Evolutionary conservation across 2,329 filamentous ascomycete species (phyloP), one percentile per base, ranked within the genome.

Genomic region (Ramichloridium luteum): DNA sequence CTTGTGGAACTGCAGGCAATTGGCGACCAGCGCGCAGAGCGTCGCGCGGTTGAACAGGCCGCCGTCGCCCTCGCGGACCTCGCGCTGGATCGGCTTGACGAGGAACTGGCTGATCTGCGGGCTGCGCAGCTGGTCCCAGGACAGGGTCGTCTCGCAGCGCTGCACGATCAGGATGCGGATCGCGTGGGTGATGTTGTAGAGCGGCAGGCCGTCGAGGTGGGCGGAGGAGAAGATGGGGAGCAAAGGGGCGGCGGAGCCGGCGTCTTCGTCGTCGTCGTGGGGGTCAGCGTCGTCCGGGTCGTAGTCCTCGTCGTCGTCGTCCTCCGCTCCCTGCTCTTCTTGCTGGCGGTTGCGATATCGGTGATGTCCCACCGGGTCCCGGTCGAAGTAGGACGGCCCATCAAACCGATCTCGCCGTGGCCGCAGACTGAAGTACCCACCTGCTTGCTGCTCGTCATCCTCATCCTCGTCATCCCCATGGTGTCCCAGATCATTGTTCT

Each of bases 91-190:
- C 2, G 88, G 88, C 63, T 94, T 94, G 52, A 94, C 72, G 20
- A 96, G 70, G 54, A 96, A 96, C 53, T 93, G 86, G 11, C 85
- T 93, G 35, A 96, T 79, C 54, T 96, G 88, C 3, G 88, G 88
- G n/a, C 85, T 93, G 41, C 86, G 75, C 40, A 96, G 67, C 56
- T 96, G 88, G 43, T 96, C 88, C 86, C 86, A 96, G 11, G 84
- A 79, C 30, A 96, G 62, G 0, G 84, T 88, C 2, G 86, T 94
- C 61, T 96, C 88, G 57, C 84, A 93, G 51, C 81, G 76, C 37
- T 82, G 70, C 44, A 82, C 72, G 38, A 96, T 77, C 35, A 94
- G 70, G 32, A 85, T 75, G 44, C 88, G 80, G 41, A 94, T 86
- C 17, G 82, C 75, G 58, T 94, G 88, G 16, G 86, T 93, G 44